Evolutionary conservation across 2,329 filamentous ascomycete species (phyloP).

Genomic region (Penicillium freii): DNA sequence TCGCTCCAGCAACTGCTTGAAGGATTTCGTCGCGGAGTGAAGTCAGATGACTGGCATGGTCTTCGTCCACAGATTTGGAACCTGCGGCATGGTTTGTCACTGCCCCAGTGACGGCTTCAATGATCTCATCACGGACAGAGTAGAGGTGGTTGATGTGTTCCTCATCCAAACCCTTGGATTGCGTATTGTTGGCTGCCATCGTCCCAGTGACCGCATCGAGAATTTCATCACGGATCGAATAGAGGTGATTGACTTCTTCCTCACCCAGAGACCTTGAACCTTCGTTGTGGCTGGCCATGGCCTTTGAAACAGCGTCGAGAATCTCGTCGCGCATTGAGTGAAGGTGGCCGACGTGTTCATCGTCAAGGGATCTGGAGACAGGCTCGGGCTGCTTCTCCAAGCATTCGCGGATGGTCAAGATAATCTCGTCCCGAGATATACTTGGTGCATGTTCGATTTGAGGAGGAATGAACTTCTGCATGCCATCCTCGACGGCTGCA

Average conservation of each 20-base stretch:
- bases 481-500: slow-evolving; percentile 77
- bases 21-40: slow-evolving; percentile 33
- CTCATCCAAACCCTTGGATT: slow-evolving; percentile 20
- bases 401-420: slow-evolving; percentile 79
- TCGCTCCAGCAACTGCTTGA: slow-evolving; percentile 27
- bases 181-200: slow-evolving; percentile 22
- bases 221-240: slow-evolving; percentile 31
- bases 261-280: slow-evolving; percentile 20
- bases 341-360: slow-evolving; percentile 27
- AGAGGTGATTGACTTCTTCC: slow-evolving; percentile 25
- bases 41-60: slow-evolving; percentile 20
- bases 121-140: slow-evolving; percentile 32
- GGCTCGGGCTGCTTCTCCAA: slow-evolving; percentile 71
- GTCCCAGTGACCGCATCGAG: slow-evolving; percentile 30
- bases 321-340: slow-evolving; percentile 34
- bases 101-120: slow-evolving; percentile 29
- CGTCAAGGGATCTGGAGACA: slow-evolving; percentile 21
- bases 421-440: slow-evolving; percentile 77
- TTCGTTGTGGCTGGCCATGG: slow-evolving; percentile 25
- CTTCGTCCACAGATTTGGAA: slow-evolving; percentile 20
- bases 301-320: slow-evolving; percentile 30
- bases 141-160: slow-evolving; percentile 24
- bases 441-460: slow-evolving; percentile 66
- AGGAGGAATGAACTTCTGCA: slow-evolving; percentile 77
- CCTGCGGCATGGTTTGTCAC: slow-evolving; percentile 24